Evolutionary conservation across 208 protist genomes (phyloP).

Genomic region (Crithidia bombi): DNA sequence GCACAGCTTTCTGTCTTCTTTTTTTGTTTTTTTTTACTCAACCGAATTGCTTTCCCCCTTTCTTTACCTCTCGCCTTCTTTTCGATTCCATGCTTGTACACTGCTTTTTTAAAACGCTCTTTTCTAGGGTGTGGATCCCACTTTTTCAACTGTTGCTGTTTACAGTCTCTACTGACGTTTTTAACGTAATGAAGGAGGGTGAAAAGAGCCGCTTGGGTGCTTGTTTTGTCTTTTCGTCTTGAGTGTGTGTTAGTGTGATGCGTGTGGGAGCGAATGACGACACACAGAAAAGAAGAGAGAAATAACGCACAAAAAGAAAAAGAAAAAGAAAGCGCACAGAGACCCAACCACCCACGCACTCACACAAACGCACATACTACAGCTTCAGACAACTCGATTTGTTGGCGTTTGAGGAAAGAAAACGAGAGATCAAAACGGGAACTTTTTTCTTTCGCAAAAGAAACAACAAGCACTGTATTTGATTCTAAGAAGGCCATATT

Average conservation of each 20-base stretch:
- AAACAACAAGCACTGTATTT: constrained; percentile 1
- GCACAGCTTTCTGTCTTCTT: background rate
- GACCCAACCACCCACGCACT: no score
- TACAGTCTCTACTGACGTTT: no score
- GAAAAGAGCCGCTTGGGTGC: no score
- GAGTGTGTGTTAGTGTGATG: no score
- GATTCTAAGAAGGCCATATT: constrained; percentile 2
- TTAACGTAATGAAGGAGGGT: no score
- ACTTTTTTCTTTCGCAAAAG: background rate
- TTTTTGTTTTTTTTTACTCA: background rate
- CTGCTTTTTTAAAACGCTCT: constrained; percentile 7
- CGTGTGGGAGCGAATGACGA: no score
- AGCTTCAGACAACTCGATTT: background rate
- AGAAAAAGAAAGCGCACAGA: background rate
- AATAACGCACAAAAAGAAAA: background rate
- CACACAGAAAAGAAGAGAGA: constrained; percentile 1
- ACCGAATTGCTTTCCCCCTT: background rate
- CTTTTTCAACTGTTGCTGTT: no score
- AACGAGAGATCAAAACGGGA: background rate
- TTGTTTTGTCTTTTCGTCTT: no score
- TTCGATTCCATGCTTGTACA: constrained; percentile 1
- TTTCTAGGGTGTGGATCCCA: background rate
- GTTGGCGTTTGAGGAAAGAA: background rate
- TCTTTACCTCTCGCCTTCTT: background rate
- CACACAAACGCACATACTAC: background rate